phyloP scores from a whole-genome alignment of 2,329 filamentous ascomycete species.

The Cladosporium velox region DNA sequence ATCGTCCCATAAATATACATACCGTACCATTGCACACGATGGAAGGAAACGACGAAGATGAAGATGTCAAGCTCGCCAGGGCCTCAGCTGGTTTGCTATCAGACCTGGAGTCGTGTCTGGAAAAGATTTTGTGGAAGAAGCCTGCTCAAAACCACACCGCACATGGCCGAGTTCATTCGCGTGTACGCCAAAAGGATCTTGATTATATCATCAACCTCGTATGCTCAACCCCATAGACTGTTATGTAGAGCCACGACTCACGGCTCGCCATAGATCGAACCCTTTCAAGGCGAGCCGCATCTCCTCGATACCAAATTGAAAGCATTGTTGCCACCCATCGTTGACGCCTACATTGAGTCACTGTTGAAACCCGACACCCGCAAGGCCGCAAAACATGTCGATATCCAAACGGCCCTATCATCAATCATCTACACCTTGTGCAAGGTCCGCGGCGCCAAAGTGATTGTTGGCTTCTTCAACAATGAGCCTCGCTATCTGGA shows the following conservation, averaged over 20 bases:
- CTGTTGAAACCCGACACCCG: constrained; percentile 44
- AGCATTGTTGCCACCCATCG: constrained; percentile 71
- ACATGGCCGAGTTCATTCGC: constrained; percentile 37
- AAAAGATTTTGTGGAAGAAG: constrained; percentile 42
- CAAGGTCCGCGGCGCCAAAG: constrained; percentile 91
- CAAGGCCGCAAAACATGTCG: constrained; percentile 32
- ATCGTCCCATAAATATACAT: background rate
- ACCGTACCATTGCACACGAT: constrained; percentile 16
- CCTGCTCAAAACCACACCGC: constrained; percentile 26
- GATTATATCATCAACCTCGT: constrained; percentile 42
- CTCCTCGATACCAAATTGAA: constrained; percentile 83
- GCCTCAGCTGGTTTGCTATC: constrained; percentile 42
- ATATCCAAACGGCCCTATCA: constrained; percentile 70
- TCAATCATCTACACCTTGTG: constrained; percentile 84
- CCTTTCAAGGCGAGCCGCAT: constrained; percentile 94
- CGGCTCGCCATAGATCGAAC: constrained; percentile 62
- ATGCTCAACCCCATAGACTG: constrained; percentile 20
- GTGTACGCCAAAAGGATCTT: constrained; percentile 44
- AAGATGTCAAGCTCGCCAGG: constrained; percentile 48
- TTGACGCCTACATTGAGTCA: constrained; percentile 73
- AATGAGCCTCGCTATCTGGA: constrained; percentile 88
- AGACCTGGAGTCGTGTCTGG: constrained; percentile 47
- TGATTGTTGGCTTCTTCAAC: constrained; percentile 85
- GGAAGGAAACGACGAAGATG: constrained; percentile 42
- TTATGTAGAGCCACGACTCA: constrained; percentile 23